A percentile compares a stretch with the other conserved stretches of the same genome.
phyloP scores from a whole-genome alignment of 371 early-diverging fungal genomes.

The Mucor circinelloides region DNA sequence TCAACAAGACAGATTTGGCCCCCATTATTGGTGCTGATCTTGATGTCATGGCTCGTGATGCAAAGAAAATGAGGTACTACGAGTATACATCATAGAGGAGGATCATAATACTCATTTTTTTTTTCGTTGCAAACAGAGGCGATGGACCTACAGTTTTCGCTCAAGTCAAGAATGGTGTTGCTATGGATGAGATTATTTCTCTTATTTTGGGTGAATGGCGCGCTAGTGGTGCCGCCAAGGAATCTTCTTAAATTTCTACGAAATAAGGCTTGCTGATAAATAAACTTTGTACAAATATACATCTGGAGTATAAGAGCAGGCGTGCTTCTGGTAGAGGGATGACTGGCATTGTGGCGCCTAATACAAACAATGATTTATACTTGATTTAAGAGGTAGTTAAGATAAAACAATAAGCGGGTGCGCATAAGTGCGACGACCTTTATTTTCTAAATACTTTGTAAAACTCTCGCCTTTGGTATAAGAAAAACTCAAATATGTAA shows the following conservation, averaged over 20 bases:
- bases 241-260: neutral
- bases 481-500: too few species aligned
- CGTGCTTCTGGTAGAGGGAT: too few species aligned
- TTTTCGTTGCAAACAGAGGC: constrained; percentile 37
- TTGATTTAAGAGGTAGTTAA: too few species aligned
- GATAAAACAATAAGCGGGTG: too few species aligned
- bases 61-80: constrained; percentile 79
- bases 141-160: constrained; percentile 83
- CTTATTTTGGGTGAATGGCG: constrained; percentile 81
- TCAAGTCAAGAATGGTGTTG: constrained; percentile 88
- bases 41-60: constrained; percentile 89
- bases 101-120: neutral
- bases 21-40: constrained; percentile 87
- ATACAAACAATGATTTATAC: too few species aligned
- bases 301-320: too few species aligned
- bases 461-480: too few species aligned
- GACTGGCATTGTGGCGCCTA: too few species aligned
- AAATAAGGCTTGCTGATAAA: neutral
- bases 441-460: too few species aligned
- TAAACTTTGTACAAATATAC: too few species aligned
- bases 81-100: neutral
- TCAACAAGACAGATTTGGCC: constrained; percentile 96
- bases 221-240: constrained; percentile 59
- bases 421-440: too few species aligned
- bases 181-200: constrained; percentile 79